These are phyloP conservation scores for Aspergillus quadrilineatus DNA, from an alignment of 2,329 filamentous ascomycete genomes.

Conservation along the genomic window DNA sequence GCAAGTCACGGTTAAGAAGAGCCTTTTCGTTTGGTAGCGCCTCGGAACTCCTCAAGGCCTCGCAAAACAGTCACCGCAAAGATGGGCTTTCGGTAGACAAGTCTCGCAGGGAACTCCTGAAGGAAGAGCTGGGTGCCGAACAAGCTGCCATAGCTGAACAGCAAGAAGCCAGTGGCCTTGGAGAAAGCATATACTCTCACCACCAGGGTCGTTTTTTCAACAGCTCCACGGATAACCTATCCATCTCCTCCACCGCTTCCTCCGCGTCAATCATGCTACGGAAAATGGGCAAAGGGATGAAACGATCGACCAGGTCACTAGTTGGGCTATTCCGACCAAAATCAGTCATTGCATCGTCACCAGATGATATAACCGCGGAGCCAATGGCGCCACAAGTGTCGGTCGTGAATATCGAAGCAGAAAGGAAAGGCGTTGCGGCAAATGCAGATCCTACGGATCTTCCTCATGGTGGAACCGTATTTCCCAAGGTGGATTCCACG, in stretches of 20 bases:
- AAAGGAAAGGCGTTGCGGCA: slow-evolving; percentile 79
- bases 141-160: slow-evolving; percentile 87
- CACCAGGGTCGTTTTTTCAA: slow-evolving; percentile 80
- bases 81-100: slow-evolving; percentile 52
- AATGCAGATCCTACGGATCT: slow-evolving; percentile 64
- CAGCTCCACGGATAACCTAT: slow-evolving; percentile 88
- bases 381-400: slow-evolving; percentile 81
- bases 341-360: slow-evolving; percentile 70
- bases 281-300: slow-evolving; percentile 99
- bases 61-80: slow-evolving; percentile 52
- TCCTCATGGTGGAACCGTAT: slow-evolving; percentile 70
- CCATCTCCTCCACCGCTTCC: slow-evolving; percentile 50
- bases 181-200: slow-evolving; percentile 82
- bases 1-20: slow-evolving; percentile 80
- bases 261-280: slow-evolving; percentile 62
- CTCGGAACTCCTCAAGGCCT: slow-evolving; percentile 78
- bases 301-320: slow-evolving; percentile 85
- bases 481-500: slow-evolving; percentile 80
- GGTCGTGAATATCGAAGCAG: slow-evolving; percentile 93
- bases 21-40: slow-evolving; percentile 97
- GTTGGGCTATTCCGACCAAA: slow-evolving; percentile 95
- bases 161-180: slow-evolving; percentile 89
- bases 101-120: slow-evolving; percentile 63
- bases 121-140: slow-evolving; percentile 77
- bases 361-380: slow-evolving; percentile 64